These are phyloP conservation scores for Juglanconis oblonga DNA, from an alignment of 2,329 filamentous ascomycete genomes.

Conservation along the genomic window DNA sequence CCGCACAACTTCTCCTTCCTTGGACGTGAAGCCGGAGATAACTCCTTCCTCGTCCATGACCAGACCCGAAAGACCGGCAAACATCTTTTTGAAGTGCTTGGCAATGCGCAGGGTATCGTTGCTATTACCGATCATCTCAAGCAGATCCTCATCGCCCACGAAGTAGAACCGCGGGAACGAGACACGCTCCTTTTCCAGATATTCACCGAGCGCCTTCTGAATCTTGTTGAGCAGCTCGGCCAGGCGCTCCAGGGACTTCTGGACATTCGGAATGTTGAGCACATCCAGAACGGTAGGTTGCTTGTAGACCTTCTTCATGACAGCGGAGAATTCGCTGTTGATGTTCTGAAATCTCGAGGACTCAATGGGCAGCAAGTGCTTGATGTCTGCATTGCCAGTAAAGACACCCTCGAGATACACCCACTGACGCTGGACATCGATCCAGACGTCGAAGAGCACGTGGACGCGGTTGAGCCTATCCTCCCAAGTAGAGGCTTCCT, in stretches of 20 bases:
- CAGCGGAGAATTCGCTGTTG: constrained; percentile 97
- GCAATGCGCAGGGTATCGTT: constrained; percentile 95
- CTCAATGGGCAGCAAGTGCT: constrained; percentile 93
- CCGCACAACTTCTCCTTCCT: constrained; percentile 85
- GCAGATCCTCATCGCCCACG: constrained; percentile 94
- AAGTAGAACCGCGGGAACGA: constrained; percentile 99
- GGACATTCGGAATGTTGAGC: constrained; percentile 89
- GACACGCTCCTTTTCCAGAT: constrained; percentile 94
- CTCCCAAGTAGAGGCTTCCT: constrained; percentile 94
- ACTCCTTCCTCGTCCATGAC: constrained; percentile 86
- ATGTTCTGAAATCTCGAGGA: constrained; percentile 98
- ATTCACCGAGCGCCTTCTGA: constrained; percentile 96
- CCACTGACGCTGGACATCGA: constrained; percentile 99
- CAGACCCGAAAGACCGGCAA: constrained; percentile 88
- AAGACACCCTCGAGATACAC: constrained; percentile 99
- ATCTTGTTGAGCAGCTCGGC: constrained; percentile 99
- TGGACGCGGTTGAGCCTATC: constrained; percentile 97
- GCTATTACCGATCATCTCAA: constrained; percentile 99
- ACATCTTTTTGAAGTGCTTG: constrained; percentile 99
- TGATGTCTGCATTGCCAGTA: constrained; percentile 97
- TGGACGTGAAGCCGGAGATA: constrained; percentile 90
- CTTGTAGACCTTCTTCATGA: constrained; percentile 99
- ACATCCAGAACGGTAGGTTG: constrained; percentile 95
- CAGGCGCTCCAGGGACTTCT: constrained; percentile 91
- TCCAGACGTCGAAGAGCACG: constrained; percentile 98